Base-by-base conservation (phyloP, 495 filamentous ascomycete genomes). In the Emericellopsis terricola region DNA sequence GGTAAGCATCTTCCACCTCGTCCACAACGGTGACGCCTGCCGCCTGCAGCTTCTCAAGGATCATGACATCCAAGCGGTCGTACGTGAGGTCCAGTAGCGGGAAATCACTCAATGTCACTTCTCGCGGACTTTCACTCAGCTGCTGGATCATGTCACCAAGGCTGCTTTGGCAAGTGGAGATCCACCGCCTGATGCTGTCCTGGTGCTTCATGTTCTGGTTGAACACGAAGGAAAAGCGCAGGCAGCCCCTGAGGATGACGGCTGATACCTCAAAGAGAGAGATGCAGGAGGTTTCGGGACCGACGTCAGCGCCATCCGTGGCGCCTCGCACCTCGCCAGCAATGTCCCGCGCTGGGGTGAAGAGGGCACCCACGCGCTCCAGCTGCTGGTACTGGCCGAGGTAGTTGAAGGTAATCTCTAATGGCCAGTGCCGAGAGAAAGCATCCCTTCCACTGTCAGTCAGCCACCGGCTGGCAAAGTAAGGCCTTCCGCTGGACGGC, bases 341-440 rank as follows among this genome's bases (percentile, higher is more conserved):
- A n/a, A n/a, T n/a, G n/a, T n/a, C n/a, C n/a, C n/a, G n/a, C n/a
- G n/a, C n/a, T n/a, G n/a, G 65, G 0, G 4, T 6, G 4, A 32
- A 18, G 15, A 81, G 53, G 4, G 68, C 64, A 33, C 73, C 71
- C 15, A 65, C 56, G 18, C 68, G 59, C 48, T 76, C 71, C 0
- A 80, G 44, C 37, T 74, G 68, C 33, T 76, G 72, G 39, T 72
- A 57, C 13, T 71, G 61, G 0, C 74, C 77, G 9, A 74, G 60
- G 40, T 81, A 81, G 42, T 75, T 78, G 49, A 82, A 79, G 2
- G 68, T 67, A 24, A 82, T 66, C 49, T 82, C 78, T 39, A 81
- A 66, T 4, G 76, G 76, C n/a, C n/a, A n/a, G n/a, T n/a, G n/a
- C n/a, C n/a, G n/a, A n/a, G n/a, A n/a, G n/a, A n/a, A n/a, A n/a